Evolutionary conservation across 2,329 filamentous ascomycete species (phyloP), one percentile per base, ranked within the genome.

Genomic region (Pseudocercospora cruenta): DNA sequence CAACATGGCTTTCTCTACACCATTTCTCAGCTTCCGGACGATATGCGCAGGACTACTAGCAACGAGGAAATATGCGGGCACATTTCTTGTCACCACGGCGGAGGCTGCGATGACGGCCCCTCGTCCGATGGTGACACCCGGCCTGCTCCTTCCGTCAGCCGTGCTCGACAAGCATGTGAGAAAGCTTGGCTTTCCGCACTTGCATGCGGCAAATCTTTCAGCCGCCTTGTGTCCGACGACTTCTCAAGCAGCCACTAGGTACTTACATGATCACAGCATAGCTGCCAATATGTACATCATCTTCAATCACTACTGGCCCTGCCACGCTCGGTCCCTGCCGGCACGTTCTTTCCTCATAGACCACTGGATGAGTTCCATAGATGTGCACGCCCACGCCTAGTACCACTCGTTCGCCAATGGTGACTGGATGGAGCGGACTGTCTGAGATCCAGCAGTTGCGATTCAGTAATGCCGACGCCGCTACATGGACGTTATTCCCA

Each of bases 181-280:
- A 58, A 58, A 43, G 55, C 55, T 21, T 58, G 55, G 51, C 51
- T 24, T 22, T 58, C 31, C 54, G 28, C 54, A 1, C 26, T 55
- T 33, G 53, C 26, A 57, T 19, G 53, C 53, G 53, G 53, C 24
- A 22, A 43, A 39, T 58, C 31, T 19, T 58, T 39, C 55, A 12
- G 10, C 28, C 16, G 19, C 19, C 55, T 43, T 2, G 10, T 16
- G 12, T 14, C 24, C 31, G 28, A 21, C 21, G 26, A n/a, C 8
- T n/a, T 5, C 9, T 21, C 16, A 53, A 22, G 21, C 4, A 26
- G 12, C 26, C 53, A 8, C 2, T 58, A 24, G 55, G 33, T 58
- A 58, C 55, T 58, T 19, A 39, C 55, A 58, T 39, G 6, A 58
- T 58, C 10, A 58, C 55, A 14, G 55, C 55, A 33, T 58, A 58